Percentiles rank a stretch among this genome's conserved stretches.
Evolutionary conservation across 179 eudicot genomes (phyloP).

Genomic region (Beta lomatogona): DNA sequence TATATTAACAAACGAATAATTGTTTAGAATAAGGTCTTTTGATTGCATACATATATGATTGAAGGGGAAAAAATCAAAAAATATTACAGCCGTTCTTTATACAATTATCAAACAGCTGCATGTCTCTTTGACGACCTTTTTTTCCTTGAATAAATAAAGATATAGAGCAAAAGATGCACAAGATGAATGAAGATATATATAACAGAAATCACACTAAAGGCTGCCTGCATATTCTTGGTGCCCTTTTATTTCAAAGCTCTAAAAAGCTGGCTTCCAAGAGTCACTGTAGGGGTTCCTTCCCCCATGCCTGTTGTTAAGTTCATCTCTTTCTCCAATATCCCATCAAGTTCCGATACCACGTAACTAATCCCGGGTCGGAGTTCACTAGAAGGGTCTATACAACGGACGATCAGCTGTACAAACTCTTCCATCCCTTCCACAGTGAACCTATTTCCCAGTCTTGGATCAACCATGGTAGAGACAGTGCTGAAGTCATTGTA

Average conservation of each 20-base stretch:
- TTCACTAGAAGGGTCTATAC: slow-evolving; percentile 78
- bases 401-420: slow-evolving; percentile 63
- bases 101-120: slow-evolving; percentile 87
- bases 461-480: slow-evolving; percentile 63
- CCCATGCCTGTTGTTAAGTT: slow-evolving; percentile 90
- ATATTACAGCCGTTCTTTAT: slow-evolving; percentile 68
- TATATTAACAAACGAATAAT: slow-evolving; percentile 51
- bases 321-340: slow-evolving; percentile 95
- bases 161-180: slow-evolving; percentile 32
- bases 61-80: slow-evolving; percentile 37
- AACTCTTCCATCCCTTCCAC: slow-evolving; percentile 91
- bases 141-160: slow-evolving; percentile 30
- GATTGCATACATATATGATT: slow-evolving; percentile 24
- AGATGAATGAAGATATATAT: slow-evolving; percentile 34
- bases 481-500: slow-evolving; percentile 60
- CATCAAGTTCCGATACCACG: slow-evolving; percentile 79
- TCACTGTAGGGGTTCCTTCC: slow-evolving; percentile 93
- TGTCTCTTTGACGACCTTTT: slow-evolving; percentile 25
- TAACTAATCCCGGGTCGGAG: slow-evolving; percentile 66
- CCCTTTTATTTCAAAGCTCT: slow-evolving; percentile 53
- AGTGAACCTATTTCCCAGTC: slow-evolving; percentile 81
- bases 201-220: slow-evolving; percentile 37
- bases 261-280: slow-evolving; percentile 97
- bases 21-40: slow-evolving; percentile 35
- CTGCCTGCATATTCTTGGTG: slow-evolving; percentile 16